Percentiles rank a stretch among this genome's conserved stretches.
phyloP scores from a whole-genome alignment of 352 stramenopile species.

The Aphanomyces cochlioides region DNA sequence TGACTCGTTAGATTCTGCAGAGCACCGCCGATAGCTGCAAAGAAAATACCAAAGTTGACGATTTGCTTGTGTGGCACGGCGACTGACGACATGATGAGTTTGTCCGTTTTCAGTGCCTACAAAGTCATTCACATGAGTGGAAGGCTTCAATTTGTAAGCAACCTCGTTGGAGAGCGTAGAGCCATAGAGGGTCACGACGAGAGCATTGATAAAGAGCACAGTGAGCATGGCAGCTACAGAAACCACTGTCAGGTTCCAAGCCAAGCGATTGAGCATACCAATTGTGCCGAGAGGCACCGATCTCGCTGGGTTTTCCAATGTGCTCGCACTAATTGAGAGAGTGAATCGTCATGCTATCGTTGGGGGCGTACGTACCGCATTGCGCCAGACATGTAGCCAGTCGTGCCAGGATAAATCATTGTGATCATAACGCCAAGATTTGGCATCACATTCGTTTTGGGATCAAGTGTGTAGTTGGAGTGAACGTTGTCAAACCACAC shows the following conservation, averaged over 20 bases:
- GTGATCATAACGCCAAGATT: slow-evolving; percentile 56
- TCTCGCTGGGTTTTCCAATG: slow-evolving; percentile 48
- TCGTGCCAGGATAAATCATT: slow-evolving; percentile 72
- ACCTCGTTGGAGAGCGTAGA: slow-evolving; percentile 12
- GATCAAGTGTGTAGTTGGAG: slow-evolving; percentile 50
- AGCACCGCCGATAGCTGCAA: slow-evolving; percentile 47
- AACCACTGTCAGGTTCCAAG: no score
- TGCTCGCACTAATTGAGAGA: slow-evolving; percentile 24
- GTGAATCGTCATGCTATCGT: no score
- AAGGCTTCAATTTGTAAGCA: not conserved
- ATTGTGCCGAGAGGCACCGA: slow-evolving; percentile 64
- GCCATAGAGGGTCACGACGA: slow-evolving; percentile 52
- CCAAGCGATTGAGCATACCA: not conserved
- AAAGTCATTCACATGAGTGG: not conserved
- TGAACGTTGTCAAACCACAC: slow-evolving; percentile 47
- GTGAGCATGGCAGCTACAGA: slow-evolving; percentile 41
- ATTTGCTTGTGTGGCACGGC: slow-evolving; percentile 54
- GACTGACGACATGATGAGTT: slow-evolving; percentile 55
- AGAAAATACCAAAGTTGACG: slow-evolving; percentile 60
- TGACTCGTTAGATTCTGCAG: slow-evolving; percentile 55
- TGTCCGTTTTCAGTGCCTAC: slow-evolving; percentile 56
- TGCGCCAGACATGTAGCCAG: slow-evolving; percentile 69
- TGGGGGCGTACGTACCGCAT: slow-evolving; percentile 35
- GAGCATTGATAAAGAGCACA: slow-evolving; percentile 53
- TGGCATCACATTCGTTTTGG: slow-evolving; percentile 50